Percentiles rank a stretch among this genome's conserved stretches.
phyloP scores from a whole-genome alignment of 2,329 filamentous ascomycete genomes.

The Ceratocystis eucalypticola region DNA sequence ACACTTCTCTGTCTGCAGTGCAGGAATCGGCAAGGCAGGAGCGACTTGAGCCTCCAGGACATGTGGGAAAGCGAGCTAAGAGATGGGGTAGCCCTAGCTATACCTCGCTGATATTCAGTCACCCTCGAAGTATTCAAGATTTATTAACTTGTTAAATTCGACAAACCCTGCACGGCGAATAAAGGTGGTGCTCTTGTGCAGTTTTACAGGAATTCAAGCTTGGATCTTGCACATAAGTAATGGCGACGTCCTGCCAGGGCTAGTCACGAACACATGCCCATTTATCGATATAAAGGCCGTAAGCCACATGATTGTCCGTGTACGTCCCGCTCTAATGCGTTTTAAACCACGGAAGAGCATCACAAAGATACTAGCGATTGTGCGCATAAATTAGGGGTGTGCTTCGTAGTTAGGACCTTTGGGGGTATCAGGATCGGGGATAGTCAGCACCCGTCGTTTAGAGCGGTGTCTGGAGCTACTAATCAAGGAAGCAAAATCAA shows the following conservation, averaged over 20 bases:
- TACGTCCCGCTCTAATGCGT: conserved; percentile 49
- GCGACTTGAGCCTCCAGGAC: conserved; percentile 42
- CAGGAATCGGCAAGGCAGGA: conserved; percentile 14
- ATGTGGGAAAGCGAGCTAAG: conserved; percentile 35
- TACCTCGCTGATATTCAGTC: conserved; percentile 43
- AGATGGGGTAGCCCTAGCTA: too few relatives aligned
- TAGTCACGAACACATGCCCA: conserved; percentile 41
- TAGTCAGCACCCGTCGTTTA: too few relatives aligned
- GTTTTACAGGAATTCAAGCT: background rate
- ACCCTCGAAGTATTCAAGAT: conserved; percentile 47
- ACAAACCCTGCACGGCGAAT: background rate
- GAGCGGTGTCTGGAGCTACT: too few relatives aligned
- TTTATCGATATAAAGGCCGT: conserved; percentile 46
- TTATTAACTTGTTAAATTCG: conserved; percentile 50
- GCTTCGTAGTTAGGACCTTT: background rate
- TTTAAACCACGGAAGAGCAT: conserved; percentile 49
- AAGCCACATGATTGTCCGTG: conserved; percentile 33
- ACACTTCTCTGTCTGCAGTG: conserved; percentile 21
- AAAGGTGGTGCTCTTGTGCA: too few relatives aligned
- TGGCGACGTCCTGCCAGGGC: conserved; percentile 43
- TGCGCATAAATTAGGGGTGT: conserved; percentile 39
- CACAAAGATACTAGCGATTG: conserved; percentile 46
- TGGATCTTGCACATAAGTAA: conserved; percentile 44
- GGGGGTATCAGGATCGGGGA: too few relatives aligned
- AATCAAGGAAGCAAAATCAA: too few relatives aligned